Conservation (phyloP, 2,329 filamentous ascomycete genomes). For the Xylariaceae sp. region DNA sequence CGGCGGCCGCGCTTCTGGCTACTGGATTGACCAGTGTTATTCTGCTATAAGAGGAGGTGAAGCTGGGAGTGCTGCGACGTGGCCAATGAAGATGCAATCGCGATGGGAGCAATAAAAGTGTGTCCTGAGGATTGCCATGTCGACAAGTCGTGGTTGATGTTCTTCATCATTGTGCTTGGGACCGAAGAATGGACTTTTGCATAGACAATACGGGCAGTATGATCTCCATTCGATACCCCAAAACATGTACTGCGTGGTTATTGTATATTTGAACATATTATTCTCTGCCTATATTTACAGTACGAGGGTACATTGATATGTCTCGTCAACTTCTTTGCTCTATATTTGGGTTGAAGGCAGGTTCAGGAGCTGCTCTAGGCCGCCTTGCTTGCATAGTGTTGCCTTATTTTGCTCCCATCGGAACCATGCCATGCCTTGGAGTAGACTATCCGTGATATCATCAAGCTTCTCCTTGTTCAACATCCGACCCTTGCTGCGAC, state of each 20-base stretch:
- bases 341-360: background rate
- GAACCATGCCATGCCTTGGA: constrained; percentile 75
- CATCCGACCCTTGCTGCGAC: background rate
- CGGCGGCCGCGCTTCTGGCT: constrained; percentile 15
- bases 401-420: constrained; percentile 64
- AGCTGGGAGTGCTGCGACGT: background rate
- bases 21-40: constrained; percentile 17
- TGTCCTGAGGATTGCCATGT: too few relatives aligned
- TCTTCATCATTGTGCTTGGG: too few relatives aligned
- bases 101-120: too few relatives aligned
- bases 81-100: background rate
- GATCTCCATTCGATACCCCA: background rate
- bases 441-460: constrained; percentile 73
- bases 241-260: too few relatives aligned
- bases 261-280: too few relatives aligned
- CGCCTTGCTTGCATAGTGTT: constrained; percentile 26
- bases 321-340: too few relatives aligned
- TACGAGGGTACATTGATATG: too few relatives aligned
- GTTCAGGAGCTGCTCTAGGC: constrained; percentile 12
- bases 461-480: constrained; percentile 56
- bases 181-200: too few relatives aligned
- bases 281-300: too few relatives aligned
- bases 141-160: too few relatives aligned
- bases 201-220: background rate
- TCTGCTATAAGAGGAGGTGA: constrained; percentile 10